Conservation (phyloP, 2,329 filamentous ascomycete species). For the Trichoderma aggressivum region DNA sequence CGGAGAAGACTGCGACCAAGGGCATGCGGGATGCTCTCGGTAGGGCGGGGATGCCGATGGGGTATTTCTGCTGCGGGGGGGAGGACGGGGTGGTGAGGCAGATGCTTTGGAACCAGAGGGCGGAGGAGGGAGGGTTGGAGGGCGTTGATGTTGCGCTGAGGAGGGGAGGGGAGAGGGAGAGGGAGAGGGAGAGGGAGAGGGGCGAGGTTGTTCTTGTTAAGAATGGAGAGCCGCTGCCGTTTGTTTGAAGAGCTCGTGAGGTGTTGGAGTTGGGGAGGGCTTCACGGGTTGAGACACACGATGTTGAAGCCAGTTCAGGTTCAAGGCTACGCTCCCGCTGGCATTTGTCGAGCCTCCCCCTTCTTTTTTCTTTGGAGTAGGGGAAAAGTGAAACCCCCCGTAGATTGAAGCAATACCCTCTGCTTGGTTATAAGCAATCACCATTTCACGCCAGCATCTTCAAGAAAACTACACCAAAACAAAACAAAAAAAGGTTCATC, state of each 20-base stretch:
- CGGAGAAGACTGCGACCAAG: constrained; percentile 67
- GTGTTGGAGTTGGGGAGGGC: neutral
- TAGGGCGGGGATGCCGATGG: constrained; percentile 66
- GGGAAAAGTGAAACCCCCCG: neutral
- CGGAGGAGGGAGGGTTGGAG: constrained; percentile 59
- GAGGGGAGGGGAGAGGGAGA: neutral
- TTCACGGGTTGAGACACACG: too few species aligned
- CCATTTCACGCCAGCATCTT: neutral
- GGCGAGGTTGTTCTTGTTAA: constrained; percentile 10
- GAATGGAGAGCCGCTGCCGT: neutral
- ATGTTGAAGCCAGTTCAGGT: neutral
- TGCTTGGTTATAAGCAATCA: neutral
- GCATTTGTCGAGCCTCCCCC: neutral
- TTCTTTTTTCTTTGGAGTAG: neutral
- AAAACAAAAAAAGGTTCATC: neutral
- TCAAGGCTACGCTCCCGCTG: neutral
- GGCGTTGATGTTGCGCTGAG: constrained; percentile 53
- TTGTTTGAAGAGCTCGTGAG: neutral
- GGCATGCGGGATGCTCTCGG: constrained; percentile 72
- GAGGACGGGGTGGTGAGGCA: constrained; percentile 60
- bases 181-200: neutral
- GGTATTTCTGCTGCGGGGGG: constrained; percentile 60
- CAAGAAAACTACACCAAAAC: neutral
- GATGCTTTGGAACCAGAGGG: constrained; percentile 68
- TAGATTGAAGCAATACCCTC: neutral